phyloP scores from a whole-genome alignment of 441 rosid species.

The Jatropha podagrica region DNA sequence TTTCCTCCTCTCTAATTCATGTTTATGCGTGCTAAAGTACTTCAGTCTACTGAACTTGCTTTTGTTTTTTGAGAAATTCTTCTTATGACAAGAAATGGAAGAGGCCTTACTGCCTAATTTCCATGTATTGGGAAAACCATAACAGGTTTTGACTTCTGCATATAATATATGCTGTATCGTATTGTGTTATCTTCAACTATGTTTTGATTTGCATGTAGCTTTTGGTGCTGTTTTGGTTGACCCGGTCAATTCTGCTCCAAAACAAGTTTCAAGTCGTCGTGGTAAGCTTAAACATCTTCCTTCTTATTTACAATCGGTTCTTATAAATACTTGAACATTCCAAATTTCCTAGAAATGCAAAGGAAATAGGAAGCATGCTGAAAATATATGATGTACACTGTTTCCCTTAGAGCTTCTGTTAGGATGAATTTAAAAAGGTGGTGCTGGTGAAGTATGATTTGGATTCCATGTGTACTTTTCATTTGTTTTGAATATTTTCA shows the following conservation, averaged over 20 bases:
- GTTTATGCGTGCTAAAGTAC: not conserved
- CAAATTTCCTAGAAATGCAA: not conserved
- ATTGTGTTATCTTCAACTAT: not conserved
- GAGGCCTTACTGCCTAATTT: not conserved
- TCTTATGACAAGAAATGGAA: too few relatives aligned
- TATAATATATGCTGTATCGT: not conserved
- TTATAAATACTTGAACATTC: not conserved
- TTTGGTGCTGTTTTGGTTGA: not conserved
- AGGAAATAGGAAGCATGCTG: not conserved
- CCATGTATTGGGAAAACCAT: not conserved
- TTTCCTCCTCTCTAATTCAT: not conserved
- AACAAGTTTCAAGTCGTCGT: not conserved
- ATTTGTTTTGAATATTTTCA: not conserved
- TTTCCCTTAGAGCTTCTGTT: too few relatives aligned
- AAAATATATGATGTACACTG: not conserved
- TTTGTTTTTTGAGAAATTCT: too few relatives aligned
- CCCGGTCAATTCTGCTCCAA: not conserved
- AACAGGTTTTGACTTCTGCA: not conserved
- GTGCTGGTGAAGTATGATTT: not conserved
- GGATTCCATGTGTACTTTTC: not conserved
- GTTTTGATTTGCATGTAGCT: not conserved
- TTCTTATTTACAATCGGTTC: not conserved
- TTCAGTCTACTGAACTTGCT: not conserved
- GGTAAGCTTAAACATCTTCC: constrained; percentile 7
- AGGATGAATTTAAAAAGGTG: not conserved